phyloP scores from a whole-genome alignment of 2,329 filamentous ascomycete species.

The Nemania diffusa region DNA sequence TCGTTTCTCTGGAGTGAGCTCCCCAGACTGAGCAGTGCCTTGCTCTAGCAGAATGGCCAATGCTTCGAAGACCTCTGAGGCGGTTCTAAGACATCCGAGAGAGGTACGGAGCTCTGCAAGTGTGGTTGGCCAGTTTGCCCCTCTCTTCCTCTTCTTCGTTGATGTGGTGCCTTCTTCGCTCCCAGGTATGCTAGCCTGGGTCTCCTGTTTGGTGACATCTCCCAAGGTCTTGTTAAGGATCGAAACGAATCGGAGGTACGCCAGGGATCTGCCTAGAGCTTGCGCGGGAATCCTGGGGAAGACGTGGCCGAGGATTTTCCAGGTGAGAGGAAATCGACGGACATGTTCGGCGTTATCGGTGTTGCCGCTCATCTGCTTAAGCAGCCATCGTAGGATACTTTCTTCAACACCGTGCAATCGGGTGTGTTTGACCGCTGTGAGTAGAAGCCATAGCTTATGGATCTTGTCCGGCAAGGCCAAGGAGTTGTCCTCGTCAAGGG shows the following conservation, averaged over 20 bases:
- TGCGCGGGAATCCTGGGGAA: slow-evolving; percentile 74
- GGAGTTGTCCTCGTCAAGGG: slow-evolving; percentile 64
- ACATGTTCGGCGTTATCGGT: slow-evolving; percentile 61
- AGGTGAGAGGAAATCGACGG: slow-evolving; percentile 66
- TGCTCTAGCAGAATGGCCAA: slow-evolving; percentile 60
- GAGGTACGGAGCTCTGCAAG: slow-evolving; percentile 54
- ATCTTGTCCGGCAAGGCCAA: slow-evolving; percentile 60
- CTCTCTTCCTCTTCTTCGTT: slow-evolving; percentile 56
- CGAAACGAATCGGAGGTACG: slow-evolving; percentile 73
- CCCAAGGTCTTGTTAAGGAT: slow-evolving; percentile 74
- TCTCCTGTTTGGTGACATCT: slow-evolving; percentile 58
- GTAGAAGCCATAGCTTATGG: slow-evolving; percentile 59
- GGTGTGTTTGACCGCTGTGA: slow-evolving; percentile 56
- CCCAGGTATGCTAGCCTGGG: slow-evolving; percentile 25
- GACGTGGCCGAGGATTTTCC: slow-evolving; percentile 70
- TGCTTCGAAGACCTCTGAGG: slow-evolving; percentile 60
- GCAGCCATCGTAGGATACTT: slow-evolving; percentile 69
- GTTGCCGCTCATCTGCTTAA: slow-evolving; percentile 67
- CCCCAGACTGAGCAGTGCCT: slow-evolving; percentile 51
- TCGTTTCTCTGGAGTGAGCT: slow-evolving; percentile 53
- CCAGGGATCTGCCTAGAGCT: slow-evolving; percentile 75
- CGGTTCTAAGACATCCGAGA: slow-evolving; percentile 57
- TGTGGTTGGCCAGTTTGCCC: slow-evolving; percentile 51
- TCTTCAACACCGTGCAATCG: slow-evolving; percentile 66
- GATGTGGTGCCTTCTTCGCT: slow-evolving; percentile 44